Evolutionary conservation across 345 rosid species (phyloP).

Genomic region (Euclidium syriacum): DNA sequence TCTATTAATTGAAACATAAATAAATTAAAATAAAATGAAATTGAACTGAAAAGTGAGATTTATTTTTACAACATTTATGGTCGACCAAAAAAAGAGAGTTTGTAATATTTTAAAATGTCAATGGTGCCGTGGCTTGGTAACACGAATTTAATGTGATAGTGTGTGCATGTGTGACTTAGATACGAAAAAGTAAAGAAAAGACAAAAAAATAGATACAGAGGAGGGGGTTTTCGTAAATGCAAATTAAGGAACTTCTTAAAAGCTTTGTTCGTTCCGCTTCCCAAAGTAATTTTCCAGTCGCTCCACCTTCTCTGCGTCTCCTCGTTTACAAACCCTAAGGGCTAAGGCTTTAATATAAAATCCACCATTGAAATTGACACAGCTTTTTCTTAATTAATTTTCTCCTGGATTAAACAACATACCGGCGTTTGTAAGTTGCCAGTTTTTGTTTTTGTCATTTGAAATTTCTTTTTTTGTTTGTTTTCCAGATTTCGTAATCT

Average conservation of each 20-base stretch:
- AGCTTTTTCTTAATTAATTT: not conserved
- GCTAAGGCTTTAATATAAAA: not conserved
- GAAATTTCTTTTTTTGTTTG: not conserved
- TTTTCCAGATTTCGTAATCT: not conserved
- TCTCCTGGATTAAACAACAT: not conserved
- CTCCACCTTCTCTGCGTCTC: not conserved
- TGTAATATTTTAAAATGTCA: too few relatives aligned
- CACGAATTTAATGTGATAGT: too few relatives aligned
- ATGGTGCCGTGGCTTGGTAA: too few relatives aligned
- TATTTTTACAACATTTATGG: too few relatives aligned
- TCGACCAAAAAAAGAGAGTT: too few relatives aligned
- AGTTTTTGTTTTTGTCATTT: not conserved
- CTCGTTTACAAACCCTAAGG: not conserved
- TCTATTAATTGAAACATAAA: too few relatives aligned
- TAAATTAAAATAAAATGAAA: too few relatives aligned
- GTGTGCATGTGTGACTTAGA: too few relatives aligned
- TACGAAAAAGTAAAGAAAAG: too few relatives aligned
- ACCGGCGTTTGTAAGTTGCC: not conserved
- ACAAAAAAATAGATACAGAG: not conserved
- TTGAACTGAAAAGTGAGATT: too few relatives aligned
- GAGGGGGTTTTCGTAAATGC: not conserved
- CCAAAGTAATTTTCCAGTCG: not conserved
- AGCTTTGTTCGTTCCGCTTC: not conserved
- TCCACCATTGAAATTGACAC: conserved; percentile 3
- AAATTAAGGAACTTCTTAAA: not conserved